These are phyloP conservation scores for Omphalea diandra DNA, from an alignment of 441 rosid genomes.

Conservation along the genomic window DNA sequence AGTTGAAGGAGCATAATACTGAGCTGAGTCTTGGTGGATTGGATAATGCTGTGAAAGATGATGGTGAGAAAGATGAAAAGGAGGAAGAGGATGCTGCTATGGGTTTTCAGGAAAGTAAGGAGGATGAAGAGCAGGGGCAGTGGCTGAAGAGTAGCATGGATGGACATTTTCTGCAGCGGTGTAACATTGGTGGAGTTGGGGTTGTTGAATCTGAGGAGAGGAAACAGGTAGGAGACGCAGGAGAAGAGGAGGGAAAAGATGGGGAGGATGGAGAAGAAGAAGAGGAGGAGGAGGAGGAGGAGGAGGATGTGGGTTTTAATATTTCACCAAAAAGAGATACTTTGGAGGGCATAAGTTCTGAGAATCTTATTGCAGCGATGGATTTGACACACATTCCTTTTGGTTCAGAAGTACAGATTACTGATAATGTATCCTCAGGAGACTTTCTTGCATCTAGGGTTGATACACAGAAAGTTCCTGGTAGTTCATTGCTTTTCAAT, in stretches of 20 bases:
- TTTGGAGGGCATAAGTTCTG: conserved; percentile 48
- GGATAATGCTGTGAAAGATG: conserved; percentile 19
- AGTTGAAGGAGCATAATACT: conserved; percentile 47
- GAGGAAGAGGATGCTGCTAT: conserved; percentile 23
- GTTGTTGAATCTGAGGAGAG: conserved; percentile 27
- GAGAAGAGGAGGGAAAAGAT: conserved; percentile 28
- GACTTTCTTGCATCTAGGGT: conserved; percentile 56
- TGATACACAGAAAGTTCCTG: conserved; percentile 46
- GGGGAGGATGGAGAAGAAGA: conserved; percentile 29
- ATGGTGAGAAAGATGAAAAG: conserved; percentile 24
- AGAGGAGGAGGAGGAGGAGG: conserved; percentile 31
- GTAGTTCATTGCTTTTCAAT: conserved; percentile 45
- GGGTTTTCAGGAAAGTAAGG: conserved; percentile 33
- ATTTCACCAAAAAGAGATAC: conserved; percentile 42
- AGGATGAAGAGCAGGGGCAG: conserved; percentile 30
- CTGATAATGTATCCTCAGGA: conserved; percentile 38
- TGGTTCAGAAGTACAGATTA: conserved; percentile 48
- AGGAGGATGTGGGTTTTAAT: conserved; percentile 46
- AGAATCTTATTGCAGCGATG: conserved; percentile 63
- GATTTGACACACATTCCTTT: conserved; percentile 50
- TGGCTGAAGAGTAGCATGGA: conserved; percentile 31
- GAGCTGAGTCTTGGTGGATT: conserved; percentile 45
- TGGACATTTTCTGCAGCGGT: conserved; percentile 33
- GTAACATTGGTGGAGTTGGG: conserved; percentile 22
- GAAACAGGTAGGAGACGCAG: conserved; percentile 34